Conservation (phyloP, 2,329 filamentous ascomycete species). For the Epichloe baconii region DNA sequence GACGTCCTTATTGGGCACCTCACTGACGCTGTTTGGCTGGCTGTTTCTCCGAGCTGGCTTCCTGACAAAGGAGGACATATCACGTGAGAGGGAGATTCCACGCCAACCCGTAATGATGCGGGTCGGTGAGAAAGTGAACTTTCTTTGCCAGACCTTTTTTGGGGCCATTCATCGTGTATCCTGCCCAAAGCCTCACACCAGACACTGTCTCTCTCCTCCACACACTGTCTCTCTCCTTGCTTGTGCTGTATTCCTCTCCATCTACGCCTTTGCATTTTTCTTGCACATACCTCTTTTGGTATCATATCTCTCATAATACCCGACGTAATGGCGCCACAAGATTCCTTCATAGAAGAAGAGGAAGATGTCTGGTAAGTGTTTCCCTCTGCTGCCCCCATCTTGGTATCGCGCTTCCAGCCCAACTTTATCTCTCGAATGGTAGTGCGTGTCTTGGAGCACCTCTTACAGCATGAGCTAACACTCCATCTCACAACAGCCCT, state of each 20-base stretch:
- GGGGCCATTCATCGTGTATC: constrained; percentile 7
- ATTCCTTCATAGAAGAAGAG: constrained; percentile 59
- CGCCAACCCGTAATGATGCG: not conserved
- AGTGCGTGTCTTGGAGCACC: not conserved
- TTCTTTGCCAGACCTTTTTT: constrained; percentile 9
- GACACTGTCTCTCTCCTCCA: constrained; percentile 7
- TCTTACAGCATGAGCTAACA: not conserved
- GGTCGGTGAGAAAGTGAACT: constrained; percentile 3
- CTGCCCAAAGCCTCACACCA: constrained; percentile 11
- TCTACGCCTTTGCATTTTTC: constrained; percentile 6
- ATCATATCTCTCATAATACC: constrained; percentile 8
- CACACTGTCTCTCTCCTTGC: constrained; percentile 9
- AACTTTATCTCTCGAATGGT: constrained; percentile 6
- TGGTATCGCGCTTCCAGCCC: constrained; percentile 1
- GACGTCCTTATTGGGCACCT: no score
- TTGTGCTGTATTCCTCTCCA: constrained; percentile 8
- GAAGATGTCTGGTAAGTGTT: constrained; percentile 51
- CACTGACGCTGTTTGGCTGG: no score
- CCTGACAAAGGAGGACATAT: not conserved
- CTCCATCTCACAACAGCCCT: constrained; percentile 45
- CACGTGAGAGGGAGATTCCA: constrained; percentile 1
- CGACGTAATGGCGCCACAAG: constrained; percentile 50
- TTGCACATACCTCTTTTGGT: constrained; percentile 10
- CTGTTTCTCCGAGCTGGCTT: not conserved
- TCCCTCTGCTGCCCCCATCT: not conserved